These are phyloP conservation scores for Cetraspora pellucida DNA, from an alignment of 192 early-diverging fungal genomes.

Conservation along the genomic window DNA sequence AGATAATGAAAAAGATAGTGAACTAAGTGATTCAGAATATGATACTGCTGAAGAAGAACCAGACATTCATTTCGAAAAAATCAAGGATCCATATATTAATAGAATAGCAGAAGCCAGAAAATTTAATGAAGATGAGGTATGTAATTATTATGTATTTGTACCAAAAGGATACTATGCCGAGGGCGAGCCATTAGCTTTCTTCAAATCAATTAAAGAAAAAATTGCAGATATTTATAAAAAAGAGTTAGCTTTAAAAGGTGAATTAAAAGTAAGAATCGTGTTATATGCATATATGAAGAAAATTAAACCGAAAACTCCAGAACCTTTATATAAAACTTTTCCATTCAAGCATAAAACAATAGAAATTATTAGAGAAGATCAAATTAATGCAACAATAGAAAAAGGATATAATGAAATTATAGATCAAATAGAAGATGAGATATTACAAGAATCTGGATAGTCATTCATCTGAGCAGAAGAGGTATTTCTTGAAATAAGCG, in stretches of 20 bases:
- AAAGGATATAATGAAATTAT: not conserved
- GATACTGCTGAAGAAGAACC: no score
- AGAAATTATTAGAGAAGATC: not conserved
- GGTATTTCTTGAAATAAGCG: conserved; percentile 6
- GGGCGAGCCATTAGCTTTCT: not conserved
- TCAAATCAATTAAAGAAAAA: conserved; percentile 9
- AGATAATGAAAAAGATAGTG: no score
- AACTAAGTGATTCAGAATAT: no score
- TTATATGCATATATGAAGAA: not conserved
- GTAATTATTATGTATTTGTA: not conserved
- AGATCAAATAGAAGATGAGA: not conserved
- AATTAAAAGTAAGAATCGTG: conserved; percentile 1
- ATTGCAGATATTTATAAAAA: conserved; percentile 7
- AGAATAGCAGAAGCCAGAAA: no score
- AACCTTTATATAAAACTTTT: conserved; percentile 14
- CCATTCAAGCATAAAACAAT: not conserved
- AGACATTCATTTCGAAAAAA: no score
- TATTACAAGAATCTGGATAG: not conserved
- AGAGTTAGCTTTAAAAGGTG: not conserved
- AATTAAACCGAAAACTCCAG: not conserved
- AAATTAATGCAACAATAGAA: not conserved
- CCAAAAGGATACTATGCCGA: not conserved
- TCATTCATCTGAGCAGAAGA: not conserved
- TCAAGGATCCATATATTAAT: no score
- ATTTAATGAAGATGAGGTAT: no score